Evolutionary conservation across 768 basidiomycete species (phyloP), one percentile per base, ranked within the genome.

Genomic region (Harrya chromipes): DNA sequence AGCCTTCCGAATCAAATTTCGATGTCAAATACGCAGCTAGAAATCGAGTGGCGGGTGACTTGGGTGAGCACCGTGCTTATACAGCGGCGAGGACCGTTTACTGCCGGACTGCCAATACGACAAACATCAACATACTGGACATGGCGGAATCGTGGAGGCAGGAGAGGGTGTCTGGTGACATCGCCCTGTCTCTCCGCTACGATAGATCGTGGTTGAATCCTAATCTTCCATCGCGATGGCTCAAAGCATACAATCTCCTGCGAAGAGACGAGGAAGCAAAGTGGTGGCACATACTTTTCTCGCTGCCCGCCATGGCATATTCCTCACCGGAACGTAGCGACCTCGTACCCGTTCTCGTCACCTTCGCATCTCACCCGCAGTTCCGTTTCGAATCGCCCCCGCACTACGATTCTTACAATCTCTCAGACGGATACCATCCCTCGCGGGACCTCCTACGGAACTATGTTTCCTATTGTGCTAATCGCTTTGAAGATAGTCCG

Each of bases 291-390:
- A 20, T 74, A 10, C 41, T 61, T 11, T 74, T 74, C 40, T 58
- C 63, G 4, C 54, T 73, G 6, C 55, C 69, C 4, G 60, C 69
- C 2, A 61, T 72, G 60, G 61, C 55, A 12, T 73, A 70, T 52
- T 40, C 43, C 4, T 64, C 62, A 1, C 35, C 58, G 2, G 9
- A 49, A 0, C 31, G 38, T 4, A 17, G 27, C 2, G 47, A 50
- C 5, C 57, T 69, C 31, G 53, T 70, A 16, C 58, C 65, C 0
- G 60, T 61, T 1, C 44, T 74, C 2, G 40, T 76, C 12, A 64
- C 74, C 1, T 69, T 73, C 46, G 58, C 54, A 1, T 41, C 57
- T 4, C 40, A 55, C 11, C 17, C 56, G 6, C 39, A 38, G 3
- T 50, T 63, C 42, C 5, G 33, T 20, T 14, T 2, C 3, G 52